phyloP scores from a whole-genome alignment of 148 eudicot genomes.

The Euryodendron excelsum region DNA sequence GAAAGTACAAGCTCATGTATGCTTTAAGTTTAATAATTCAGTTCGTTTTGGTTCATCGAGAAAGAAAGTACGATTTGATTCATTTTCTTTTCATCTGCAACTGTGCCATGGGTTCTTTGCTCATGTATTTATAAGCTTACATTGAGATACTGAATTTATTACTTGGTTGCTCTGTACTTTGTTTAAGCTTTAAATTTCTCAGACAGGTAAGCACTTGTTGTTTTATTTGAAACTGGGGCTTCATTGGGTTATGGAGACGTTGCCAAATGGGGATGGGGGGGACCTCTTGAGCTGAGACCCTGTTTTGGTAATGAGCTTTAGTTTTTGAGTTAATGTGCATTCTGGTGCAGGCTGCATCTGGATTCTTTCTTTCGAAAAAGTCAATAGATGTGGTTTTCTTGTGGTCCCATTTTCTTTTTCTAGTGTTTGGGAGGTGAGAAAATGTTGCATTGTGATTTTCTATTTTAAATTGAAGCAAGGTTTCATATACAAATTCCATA shows the following conservation, averaged over 20 bases:
- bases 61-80: conserved; percentile 38
- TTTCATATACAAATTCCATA: conserved; percentile 4
- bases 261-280: conserved; percentile 19
- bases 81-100: conserved; percentile 20
- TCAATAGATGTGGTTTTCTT: neutral
- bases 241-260: neutral
- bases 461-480: neutral
- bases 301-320: conserved; percentile 13
- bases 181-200: neutral
- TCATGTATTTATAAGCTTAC: neutral
- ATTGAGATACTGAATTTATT: neutral
- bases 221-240: neutral
- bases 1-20: conserved; percentile 41
- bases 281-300: neutral
- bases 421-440: conserved; percentile 14
- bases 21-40: conserved; percentile 26
- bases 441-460: neutral
- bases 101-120: conserved; percentile 3
- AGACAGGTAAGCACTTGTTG: neutral
- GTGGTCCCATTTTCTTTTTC: conserved; percentile 21
- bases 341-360: conserved; percentile 13
- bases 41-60: conserved; percentile 26
- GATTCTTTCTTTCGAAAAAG: neutral
- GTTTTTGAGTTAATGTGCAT: neutral
- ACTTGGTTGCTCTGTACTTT: neutral